Evolutionary conservation across 768 basidiomycete species (phyloP), one percentile per base, ranked within the genome.

Genomic region (Lentinus brumalis): DNA sequence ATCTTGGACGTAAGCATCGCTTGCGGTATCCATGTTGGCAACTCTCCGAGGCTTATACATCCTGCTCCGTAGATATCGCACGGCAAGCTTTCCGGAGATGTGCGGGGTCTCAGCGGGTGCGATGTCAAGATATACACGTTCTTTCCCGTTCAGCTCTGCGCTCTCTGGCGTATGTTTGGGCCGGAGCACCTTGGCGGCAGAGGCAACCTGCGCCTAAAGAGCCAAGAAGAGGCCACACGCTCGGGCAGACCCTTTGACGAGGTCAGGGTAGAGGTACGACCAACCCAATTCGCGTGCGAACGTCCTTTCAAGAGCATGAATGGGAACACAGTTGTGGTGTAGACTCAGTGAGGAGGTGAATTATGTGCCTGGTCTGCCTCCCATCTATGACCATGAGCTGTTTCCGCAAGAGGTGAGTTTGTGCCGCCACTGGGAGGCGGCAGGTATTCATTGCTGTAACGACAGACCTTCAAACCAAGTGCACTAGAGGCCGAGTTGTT

Each of bases 351-450:
- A 57, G 6, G 44, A 62, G 1, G 35, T 71, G 9, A 41, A 66
- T 10, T 42, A 42, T 1, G 32, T 62, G 11, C 68, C 68, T 3
- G 67, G 65, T 1, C 26, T 71, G 26, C 68, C 70, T 12, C 54
- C 61, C 3, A 64, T 70, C 49, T 66, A 68, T 29, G 61, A 67
- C 49, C 59, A 67, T 32, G 69, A 70, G 53, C 14, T 42, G 12
- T 14, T 39, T 39, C 64, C 66, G 9, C 68, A 67, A 42, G 21
- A 57, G 8, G 66, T 65, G 32, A 35, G 52, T 58, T 26, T 26
- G 2, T 26, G 21, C 21, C 21, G 21, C 21, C 21, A 26, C 21
- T 26, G 21, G 21, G 21, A 26, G 21, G 21, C 21, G 21, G 21
- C 21, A 26, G 21, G 21, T 26, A 26, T 26, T 26, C 1, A 26